Conservation (phyloP, 805 yeast species). For the Saccharomycopsis vini region DNA sequence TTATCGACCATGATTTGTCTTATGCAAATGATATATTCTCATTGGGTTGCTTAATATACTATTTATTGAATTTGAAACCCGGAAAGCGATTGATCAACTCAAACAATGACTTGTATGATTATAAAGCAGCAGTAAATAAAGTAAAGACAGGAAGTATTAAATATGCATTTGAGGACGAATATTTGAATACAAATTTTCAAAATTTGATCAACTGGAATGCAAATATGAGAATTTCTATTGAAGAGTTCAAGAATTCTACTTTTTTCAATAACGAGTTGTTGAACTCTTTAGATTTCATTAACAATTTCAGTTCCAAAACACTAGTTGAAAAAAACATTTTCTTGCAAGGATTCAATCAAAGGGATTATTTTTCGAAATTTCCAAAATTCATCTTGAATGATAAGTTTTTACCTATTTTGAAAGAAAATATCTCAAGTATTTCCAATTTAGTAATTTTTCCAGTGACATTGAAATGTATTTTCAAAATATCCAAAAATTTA, state of each 20-base stretch:
- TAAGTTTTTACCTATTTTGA: constrained; percentile 65
- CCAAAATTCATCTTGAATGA: constrained; percentile 50
- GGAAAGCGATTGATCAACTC: constrained; percentile 33
- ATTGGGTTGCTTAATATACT: constrained; percentile 66
- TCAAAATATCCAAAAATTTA: constrained; percentile 54
- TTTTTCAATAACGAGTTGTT: constrained; percentile 79
- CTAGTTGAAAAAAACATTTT: constrained; percentile 59
- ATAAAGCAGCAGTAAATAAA: constrained; percentile 45
- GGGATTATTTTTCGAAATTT: constrained; percentile 42
- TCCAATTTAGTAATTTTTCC: constrained; percentile 32
- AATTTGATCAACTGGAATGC: constrained; percentile 50
- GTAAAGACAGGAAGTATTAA: constrained; percentile 38
- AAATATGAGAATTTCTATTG: constrained; percentile 47
- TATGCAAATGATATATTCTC: constrained; percentile 78
- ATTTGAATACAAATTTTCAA: constrained; percentile 39
- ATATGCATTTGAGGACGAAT: constrained; percentile 42
- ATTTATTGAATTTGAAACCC: constrained; percentile 42
- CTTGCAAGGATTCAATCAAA: constrained; percentile 49
- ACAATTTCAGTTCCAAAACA: constrained; percentile 71
- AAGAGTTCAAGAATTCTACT: constrained; percentile 59
- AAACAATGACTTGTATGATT: constrained; percentile 49
- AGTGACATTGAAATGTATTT: constrained; percentile 43
- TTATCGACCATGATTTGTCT: constrained; percentile 53
- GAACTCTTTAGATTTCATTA: constrained; percentile 71
- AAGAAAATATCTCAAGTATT: constrained; percentile 29